A percentile compares a stretch with the other conserved stretches of the same genome.
These are phyloP conservation scores for Davidsoniella neocaledoniae DNA, from an alignment of 2,329 filamentous ascomycete species.

Conservation along the genomic window DNA sequence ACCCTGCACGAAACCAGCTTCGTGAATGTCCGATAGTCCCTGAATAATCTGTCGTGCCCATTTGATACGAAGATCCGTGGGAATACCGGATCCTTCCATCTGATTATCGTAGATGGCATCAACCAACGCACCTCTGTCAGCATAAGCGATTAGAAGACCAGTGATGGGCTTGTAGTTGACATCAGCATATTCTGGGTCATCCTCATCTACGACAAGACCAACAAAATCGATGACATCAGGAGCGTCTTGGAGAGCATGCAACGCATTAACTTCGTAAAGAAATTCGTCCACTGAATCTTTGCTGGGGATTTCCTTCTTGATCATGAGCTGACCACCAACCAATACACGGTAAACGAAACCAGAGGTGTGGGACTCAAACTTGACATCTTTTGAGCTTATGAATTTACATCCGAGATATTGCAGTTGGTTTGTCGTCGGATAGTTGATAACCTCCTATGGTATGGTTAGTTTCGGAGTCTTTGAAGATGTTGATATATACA, in stretches of 20 bases:
- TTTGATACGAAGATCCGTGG: constrained; percentile 59
- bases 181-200: constrained; percentile 31
- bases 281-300: constrained; percentile 94
- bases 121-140: constrained; percentile 71
- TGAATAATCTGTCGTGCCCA: constrained; percentile 88
- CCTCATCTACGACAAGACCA: constrained; percentile 76
- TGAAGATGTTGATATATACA: neutral
- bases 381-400: constrained; percentile 56
- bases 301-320: constrained; percentile 96
- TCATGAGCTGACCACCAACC: constrained; percentile 50
- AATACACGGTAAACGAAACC: constrained; percentile 93
- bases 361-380: constrained; percentile 84
- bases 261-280: constrained; percentile 88
- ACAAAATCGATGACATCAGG: constrained; percentile 70
- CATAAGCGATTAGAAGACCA: constrained; percentile 76
- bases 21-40: constrained; percentile 82
- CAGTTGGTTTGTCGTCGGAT: constrained; percentile 57
- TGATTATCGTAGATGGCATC: constrained; percentile 71
- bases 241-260: constrained; percentile 59
- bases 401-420: constrained; percentile 51
- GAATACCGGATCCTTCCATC: constrained; percentile 25
- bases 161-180: constrained; percentile 50
- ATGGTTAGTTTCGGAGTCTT: constrained; percentile 13
- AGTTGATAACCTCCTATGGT: constrained; percentile 64
- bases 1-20: constrained; percentile 89